Evolutionary conservation across 306 rosid genomes (phyloP).

Genomic region (Glycine tomentella): DNA sequence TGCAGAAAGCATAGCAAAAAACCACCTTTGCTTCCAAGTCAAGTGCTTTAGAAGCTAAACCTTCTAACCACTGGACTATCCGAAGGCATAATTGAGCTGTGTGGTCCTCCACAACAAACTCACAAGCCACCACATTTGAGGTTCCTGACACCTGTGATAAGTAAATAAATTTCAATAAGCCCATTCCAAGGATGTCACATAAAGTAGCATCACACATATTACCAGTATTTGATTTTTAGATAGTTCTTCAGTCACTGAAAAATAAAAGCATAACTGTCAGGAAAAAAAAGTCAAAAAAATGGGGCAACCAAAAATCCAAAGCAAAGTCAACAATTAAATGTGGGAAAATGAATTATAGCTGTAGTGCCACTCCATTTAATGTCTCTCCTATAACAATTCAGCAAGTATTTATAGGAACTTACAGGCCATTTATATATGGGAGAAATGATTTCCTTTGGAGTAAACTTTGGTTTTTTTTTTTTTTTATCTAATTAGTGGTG

Average conservation of each 20-base stretch:
- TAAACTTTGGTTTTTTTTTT: conserved; percentile 16
- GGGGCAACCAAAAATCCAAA: conserved; percentile 38
- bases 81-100: conserved; percentile 89
- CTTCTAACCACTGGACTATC: conserved; percentile 96
- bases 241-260: conserved; percentile 83
- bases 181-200: not conserved
- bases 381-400: conserved; percentile 13
- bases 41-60: conserved; percentile 90
- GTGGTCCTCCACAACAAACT: conserved; percentile 84
- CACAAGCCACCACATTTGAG: conserved; percentile 88
- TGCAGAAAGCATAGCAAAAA: conserved; percentile 33
- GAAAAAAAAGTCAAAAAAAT: not conserved
- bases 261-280: conserved; percentile 29
- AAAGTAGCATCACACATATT: conserved; percentile 46
- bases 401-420: conserved; percentile 5
- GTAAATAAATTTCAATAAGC: conserved; percentile 49
- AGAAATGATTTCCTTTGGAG: conserved; percentile 14
- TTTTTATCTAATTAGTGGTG: conserved; percentile 1
- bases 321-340: conserved; percentile 8
- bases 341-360: conserved; percentile 17
- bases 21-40: conserved; percentile 91
- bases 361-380: conserved; percentile 25
- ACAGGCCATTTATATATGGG: conserved; percentile 27
- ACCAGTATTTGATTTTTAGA: conserved; percentile 84
- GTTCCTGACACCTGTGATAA: conserved; percentile 76